Percentiles rank a stretch among this genome's conserved stretches.
These are phyloP conservation scores for Suillus placidus DNA, from an alignment of 768 basidiomycete species.

Conservation along the genomic window DNA sequence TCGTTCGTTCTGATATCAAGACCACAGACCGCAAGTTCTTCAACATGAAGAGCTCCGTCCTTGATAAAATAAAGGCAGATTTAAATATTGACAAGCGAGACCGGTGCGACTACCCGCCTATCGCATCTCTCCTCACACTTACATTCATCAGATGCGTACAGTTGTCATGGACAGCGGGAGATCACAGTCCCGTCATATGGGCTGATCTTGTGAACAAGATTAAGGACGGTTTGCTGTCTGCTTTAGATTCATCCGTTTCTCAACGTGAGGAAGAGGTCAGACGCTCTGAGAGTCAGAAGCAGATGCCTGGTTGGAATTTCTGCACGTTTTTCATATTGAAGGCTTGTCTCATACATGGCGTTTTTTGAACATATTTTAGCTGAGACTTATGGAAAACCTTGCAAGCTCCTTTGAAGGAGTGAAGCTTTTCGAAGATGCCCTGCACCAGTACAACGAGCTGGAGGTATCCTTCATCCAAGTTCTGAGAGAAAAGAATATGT, in stretches of 20 bases:
- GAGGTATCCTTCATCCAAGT: slow-evolving; percentile 81
- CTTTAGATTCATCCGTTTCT: slow-evolving; percentile 81
- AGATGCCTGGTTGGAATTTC: too few relatives aligned
- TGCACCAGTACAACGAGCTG: slow-evolving; percentile 88
- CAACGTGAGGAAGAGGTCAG: too few relatives aligned
- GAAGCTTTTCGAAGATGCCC: slow-evolving; percentile 85
- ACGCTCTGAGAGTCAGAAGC: too few relatives aligned
- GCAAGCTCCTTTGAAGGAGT: slow-evolving; percentile 92
- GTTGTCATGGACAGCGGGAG: slow-evolving; percentile 71
- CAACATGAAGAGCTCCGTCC: slow-evolving; percentile 79
- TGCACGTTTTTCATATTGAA: too few relatives aligned
- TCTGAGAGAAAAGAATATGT: slow-evolving; percentile 77
- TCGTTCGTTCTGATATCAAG: slow-evolving; percentile 73
- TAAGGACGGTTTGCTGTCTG: slow-evolving; percentile 85
- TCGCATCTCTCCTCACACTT: slow-evolving; percentile 9
- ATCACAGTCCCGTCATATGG: slow-evolving; percentile 80
- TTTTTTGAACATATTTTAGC: neutral
- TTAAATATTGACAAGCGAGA: slow-evolving; percentile 91
- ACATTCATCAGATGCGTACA: slow-evolving; percentile 70
- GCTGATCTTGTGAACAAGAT: slow-evolving; percentile 85
- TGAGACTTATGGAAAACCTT: slow-evolving; percentile 70
- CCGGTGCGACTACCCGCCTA: slow-evolving; percentile 47
- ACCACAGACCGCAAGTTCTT: slow-evolving; percentile 68
- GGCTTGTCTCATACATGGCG: slow-evolving; percentile 47
- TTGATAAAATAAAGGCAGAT: slow-evolving; percentile 90